phyloP scores from a whole-genome alignment of 2,329 filamentous ascomycete species.

The Parafenestella ontariensis region DNA sequence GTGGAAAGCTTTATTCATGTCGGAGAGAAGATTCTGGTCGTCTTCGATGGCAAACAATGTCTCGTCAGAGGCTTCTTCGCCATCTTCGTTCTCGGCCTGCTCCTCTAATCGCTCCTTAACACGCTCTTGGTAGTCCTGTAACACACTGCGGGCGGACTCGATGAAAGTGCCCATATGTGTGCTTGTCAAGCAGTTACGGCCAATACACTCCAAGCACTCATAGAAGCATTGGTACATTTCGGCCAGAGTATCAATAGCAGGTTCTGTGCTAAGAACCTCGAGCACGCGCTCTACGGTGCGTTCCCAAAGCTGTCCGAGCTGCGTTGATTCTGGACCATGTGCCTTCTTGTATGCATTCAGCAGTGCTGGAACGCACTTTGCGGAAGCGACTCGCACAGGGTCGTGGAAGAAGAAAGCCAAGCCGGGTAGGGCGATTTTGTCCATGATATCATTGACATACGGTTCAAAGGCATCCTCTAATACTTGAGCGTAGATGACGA shows the following conservation, averaged over 20 bases:
- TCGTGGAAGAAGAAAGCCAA: conserved; percentile 99
- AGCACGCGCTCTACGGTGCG: conserved; percentile 88
- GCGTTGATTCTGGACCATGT: conserved; percentile 79
- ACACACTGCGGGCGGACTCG: conserved; percentile 79
- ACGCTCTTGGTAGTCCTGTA: conserved; percentile 91
- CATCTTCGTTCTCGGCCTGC: conserved; percentile 81
- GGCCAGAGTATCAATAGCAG: conserved; percentile 92
- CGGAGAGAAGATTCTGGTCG: conserved; percentile 92
- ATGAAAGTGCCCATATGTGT: conserved; percentile 89
- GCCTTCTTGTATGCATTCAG: conserved; percentile 94
- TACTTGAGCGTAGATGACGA: conserved; percentile 96
- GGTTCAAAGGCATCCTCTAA: conserved; percentile 92
- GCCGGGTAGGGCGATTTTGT: conserved; percentile 92
- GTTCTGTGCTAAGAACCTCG: conserved; percentile 91
- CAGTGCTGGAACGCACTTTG: conserved; percentile 91
- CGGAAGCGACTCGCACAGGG: conserved; percentile 91
- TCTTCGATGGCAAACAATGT: conserved; percentile 92
- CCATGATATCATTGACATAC: conserved; percentile 92
- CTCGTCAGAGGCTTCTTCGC: conserved; percentile 88
- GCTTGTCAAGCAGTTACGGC: conserved; percentile 78
- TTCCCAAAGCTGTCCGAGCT: conserved; percentile 83
- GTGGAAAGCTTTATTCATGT: conserved; percentile 99
- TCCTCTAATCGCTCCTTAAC: conserved; percentile 86
- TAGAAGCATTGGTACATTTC: conserved; percentile 99
- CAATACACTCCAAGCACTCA: conserved; percentile 93